These are phyloP conservation scores for Pythium volutum DNA, from an alignment of 352 stramenopile genomes.

Conservation along the genomic window DNA sequence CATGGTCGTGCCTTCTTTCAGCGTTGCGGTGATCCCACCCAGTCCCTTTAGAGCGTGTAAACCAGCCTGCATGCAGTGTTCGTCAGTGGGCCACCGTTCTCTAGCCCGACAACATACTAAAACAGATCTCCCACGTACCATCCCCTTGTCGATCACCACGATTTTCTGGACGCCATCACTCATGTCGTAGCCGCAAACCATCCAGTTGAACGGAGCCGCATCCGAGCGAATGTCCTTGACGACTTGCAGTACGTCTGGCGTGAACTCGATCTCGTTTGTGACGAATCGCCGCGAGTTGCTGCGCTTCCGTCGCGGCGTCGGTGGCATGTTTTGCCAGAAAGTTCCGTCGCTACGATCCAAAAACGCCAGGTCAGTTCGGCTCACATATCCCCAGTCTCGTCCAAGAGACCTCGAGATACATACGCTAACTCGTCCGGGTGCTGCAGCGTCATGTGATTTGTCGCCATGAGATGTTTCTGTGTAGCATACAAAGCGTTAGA, in stretches of 20 bases:
- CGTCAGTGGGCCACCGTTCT: background rate
- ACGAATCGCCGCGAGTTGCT: constrained; percentile 70
- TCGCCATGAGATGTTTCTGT: constrained; percentile 80
- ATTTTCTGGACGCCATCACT: constrained; percentile 64
- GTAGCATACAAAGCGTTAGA: background rate
- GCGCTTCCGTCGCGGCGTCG: constrained; percentile 53
- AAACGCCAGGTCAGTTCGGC: background rate
- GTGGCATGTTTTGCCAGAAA: constrained; percentile 50
- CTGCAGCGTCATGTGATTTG: constrained; percentile 72
- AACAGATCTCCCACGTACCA: too few relatives aligned
- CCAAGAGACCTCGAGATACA: constrained; percentile 1
- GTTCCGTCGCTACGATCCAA: constrained; percentile 47
- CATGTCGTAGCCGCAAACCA: constrained; percentile 76
- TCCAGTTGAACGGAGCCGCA: constrained; percentile 78
- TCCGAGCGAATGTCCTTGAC: constrained; percentile 84
- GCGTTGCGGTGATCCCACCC: constrained; percentile 65
- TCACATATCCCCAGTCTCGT: too few relatives aligned
- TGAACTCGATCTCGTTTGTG: constrained; percentile 82
- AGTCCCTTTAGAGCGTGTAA: constrained; percentile 82
- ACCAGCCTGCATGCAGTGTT: constrained; percentile 43
- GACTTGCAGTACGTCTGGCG: constrained; percentile 57
- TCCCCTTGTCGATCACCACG: constrained; percentile 81
- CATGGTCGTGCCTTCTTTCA: constrained; percentile 80
- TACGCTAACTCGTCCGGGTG: constrained; percentile 78
- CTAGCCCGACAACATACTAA: too few relatives aligned